Evolutionary conservation across 2,329 filamentous ascomycete genomes (phyloP).

Genomic region (Verticillium zaregamsianum): DNA sequence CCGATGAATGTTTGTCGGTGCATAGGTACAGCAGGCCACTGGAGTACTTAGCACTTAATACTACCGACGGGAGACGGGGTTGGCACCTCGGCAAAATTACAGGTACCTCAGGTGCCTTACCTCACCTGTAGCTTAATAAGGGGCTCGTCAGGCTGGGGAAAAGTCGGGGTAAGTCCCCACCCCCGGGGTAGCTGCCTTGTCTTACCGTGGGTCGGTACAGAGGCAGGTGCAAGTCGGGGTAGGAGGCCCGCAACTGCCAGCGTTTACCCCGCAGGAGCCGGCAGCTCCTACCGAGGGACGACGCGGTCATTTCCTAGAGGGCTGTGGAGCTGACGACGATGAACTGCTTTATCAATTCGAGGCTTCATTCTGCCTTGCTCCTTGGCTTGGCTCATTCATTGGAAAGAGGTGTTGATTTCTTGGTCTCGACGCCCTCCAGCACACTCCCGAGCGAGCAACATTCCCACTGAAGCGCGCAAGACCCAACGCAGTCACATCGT

Average conservation of each 20-base stretch:
- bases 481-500: no score
- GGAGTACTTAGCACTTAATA: not conserved
- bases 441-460: no score
- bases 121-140: not conserved
- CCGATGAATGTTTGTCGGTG: not conserved
- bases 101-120: no score
- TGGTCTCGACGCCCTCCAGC: not conserved
- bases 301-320: not conserved
- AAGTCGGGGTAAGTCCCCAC: not conserved
- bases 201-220: no score
- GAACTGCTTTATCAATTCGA: not conserved
- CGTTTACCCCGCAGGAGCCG: not conserved
- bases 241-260: not conserved
- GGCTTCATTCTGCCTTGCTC: not conserved
- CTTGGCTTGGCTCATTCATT: not conserved
- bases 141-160: not conserved
- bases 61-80: not conserved
- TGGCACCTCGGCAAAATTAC: not conserved
- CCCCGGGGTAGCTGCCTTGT: not conserved
- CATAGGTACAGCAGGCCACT: not conserved
- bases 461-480: no score
- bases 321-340: not conserved
- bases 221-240: no score
- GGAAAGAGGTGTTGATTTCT: no score
- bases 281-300: not conserved